phyloP scores from a whole-genome alignment of 2,329 filamentous ascomycete genomes.

The Diaporthe vexans region DNA sequence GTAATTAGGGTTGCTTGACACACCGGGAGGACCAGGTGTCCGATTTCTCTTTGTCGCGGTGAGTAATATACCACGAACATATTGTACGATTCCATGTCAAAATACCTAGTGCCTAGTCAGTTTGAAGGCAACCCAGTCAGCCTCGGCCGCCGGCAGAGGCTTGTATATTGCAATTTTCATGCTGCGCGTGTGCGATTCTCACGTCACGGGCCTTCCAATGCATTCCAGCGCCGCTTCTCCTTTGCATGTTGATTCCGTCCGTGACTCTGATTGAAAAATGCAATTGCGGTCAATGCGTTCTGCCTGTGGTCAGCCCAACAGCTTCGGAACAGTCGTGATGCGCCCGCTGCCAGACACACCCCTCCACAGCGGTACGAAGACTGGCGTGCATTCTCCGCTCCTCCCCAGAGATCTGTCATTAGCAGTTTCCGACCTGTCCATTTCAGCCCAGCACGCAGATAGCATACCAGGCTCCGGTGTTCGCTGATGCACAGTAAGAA shows the following conservation, averaged over 20 bases:
- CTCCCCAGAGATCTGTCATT: too few species aligned
- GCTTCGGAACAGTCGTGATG: too few species aligned
- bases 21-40: conserved; percentile 18
- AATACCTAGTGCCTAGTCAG: conserved; percentile 23
- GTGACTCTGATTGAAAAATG: neutral
- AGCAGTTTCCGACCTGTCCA: neutral
- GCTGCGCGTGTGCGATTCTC: neutral
- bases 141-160: neutral
- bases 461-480: neutral
- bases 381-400: neutral
- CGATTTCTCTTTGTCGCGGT: neutral
- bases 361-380: too few species aligned
- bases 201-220: neutral
- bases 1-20: neutral
- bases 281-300: neutral
- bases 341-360: too few species aligned
- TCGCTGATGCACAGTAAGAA: neutral
- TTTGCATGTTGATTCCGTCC: too few species aligned
- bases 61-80: conserved; percentile 25
- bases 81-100: conserved; percentile 20
- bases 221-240: neutral
- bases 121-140: neutral
- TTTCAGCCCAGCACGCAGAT: neutral
- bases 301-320: neutral
- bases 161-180: neutral